Percentiles rank a stretch among this genome's conserved stretches.
Conservation (phyloP, 495 filamentous ascomycete genomes). For the Evernia prunastri region DNA sequence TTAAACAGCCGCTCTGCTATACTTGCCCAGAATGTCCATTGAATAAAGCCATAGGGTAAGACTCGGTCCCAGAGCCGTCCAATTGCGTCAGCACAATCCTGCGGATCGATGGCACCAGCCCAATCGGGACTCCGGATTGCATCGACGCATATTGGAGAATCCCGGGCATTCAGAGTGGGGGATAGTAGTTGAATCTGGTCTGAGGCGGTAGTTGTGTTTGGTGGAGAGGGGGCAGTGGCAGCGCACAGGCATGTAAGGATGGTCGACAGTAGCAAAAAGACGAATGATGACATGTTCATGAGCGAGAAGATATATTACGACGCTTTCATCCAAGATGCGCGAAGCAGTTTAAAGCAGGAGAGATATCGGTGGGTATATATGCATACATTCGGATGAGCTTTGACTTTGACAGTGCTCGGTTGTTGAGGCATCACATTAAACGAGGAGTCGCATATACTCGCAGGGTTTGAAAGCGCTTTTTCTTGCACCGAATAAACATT, state of each 20-base stretch:
- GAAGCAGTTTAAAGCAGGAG: not conserved
- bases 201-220: not conserved
- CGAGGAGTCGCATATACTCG: not conserved
- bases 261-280: not conserved
- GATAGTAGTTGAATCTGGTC: not conserved
- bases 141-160: not conserved
- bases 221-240: not conserved
- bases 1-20: not conserved
- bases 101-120: not conserved
- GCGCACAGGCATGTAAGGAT: not conserved
- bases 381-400: not conserved
- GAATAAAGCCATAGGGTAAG: not conserved
- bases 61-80: not conserved
- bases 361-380: not conserved
- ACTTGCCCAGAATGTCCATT: not conserved
- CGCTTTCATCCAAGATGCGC: not conserved
- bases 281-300: not conserved
- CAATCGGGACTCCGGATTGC: not conserved
- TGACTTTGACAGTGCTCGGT: not conserved
- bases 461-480: not conserved
- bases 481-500: not conserved
- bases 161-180: not conserved
- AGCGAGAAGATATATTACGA: not conserved
- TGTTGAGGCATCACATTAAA: not conserved
- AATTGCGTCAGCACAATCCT: slow-evolving; percentile 1